Percentiles rank a stretch among this genome's conserved stretches.
Evolutionary conservation across 352 stramenopile genomes (phyloP).

Genomic region (Phytophthora megakarya): DNA sequence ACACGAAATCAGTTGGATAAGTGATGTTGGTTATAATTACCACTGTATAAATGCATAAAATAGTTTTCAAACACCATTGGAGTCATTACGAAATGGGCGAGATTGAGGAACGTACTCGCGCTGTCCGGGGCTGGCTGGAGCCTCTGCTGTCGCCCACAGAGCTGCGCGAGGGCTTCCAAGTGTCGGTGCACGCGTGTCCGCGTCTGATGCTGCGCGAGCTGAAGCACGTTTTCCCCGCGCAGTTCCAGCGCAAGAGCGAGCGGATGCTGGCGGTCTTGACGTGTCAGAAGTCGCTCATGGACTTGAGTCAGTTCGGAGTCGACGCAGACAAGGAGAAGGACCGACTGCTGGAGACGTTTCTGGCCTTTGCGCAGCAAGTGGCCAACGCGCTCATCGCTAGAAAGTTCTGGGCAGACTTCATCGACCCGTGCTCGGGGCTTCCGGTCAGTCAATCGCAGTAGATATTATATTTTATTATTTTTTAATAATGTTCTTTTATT

Average conservation of each 20-base stretch:
- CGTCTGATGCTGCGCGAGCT: conserved; percentile 78
- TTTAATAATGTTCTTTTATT: background rate
- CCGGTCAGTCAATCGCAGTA: conserved; percentile 54
- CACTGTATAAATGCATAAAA: background rate
- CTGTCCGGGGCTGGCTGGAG: conserved; percentile 31
- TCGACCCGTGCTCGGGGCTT: conserved; percentile 96
- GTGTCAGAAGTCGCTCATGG: conserved; percentile 92
- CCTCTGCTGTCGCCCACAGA: conserved; percentile 60
- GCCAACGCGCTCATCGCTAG: conserved; percentile 72
- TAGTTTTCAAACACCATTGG: background rate
- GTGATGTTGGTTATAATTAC: background rate
- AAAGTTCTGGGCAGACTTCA: conserved; percentile 96
- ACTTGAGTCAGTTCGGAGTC: conserved; percentile 94
- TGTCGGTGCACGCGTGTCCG: conserved; percentile 80
- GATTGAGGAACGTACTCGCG: conserved; percentile 13
- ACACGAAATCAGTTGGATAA: background rate
- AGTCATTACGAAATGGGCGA: conserved; percentile 12
- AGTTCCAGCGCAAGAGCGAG: conserved; percentile 42
- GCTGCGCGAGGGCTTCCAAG: conserved; percentile 71
- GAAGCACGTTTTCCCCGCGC: conserved; percentile 78
- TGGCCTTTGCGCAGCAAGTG: conserved; percentile 91
- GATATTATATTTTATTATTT: background rate
- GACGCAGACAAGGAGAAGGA: conserved; percentile 96
- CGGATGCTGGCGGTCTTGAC: conserved; percentile 91
- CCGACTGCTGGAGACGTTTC: conserved; percentile 95